These are phyloP conservation scores for Pseudogymnoascus verrucosus DNA, from an alignment of 2,329 filamentous ascomycete genomes.

Conservation along the genomic window DNA sequence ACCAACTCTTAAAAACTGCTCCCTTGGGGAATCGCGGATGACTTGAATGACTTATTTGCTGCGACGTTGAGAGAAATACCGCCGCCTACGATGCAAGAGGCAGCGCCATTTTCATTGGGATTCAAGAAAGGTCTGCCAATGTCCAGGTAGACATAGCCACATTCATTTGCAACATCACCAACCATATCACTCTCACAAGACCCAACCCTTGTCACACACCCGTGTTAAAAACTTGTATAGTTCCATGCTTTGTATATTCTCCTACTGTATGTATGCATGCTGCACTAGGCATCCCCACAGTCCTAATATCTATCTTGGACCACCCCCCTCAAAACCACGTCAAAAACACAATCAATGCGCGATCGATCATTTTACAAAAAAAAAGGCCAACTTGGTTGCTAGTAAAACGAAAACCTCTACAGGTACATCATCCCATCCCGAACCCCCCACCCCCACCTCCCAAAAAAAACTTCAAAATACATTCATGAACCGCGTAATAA, in stretches of 20 bases:
- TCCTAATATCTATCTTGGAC: neutral
- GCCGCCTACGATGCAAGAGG: neutral
- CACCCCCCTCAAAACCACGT: neutral
- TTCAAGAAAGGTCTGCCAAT: neutral
- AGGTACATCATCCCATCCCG: neutral
- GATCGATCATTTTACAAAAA: neutral
- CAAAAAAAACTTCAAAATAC: conserved; percentile 4
- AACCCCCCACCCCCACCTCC: neutral
- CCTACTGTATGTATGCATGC: neutral
- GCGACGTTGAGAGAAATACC: neutral
- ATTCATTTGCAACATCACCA: too few species aligned
- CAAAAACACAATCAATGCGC: neutral
- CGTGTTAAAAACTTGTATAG: neutral
- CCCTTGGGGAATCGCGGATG: neutral
- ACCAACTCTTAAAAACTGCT: neutral
- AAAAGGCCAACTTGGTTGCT: conserved; percentile 3
- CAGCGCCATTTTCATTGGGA: neutral
- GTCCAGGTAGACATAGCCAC: neutral
- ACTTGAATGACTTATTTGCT: neutral
- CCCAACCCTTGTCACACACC: neutral
- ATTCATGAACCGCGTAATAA: conserved; percentile 6
- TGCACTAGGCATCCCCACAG: neutral
- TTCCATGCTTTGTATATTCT: too few species aligned
- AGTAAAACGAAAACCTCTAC: conserved; percentile 6
- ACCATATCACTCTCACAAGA: neutral